Base-by-base conservation (phyloP, 257 asterid species). In the Nicotiana tomentosiformis region DNA sequence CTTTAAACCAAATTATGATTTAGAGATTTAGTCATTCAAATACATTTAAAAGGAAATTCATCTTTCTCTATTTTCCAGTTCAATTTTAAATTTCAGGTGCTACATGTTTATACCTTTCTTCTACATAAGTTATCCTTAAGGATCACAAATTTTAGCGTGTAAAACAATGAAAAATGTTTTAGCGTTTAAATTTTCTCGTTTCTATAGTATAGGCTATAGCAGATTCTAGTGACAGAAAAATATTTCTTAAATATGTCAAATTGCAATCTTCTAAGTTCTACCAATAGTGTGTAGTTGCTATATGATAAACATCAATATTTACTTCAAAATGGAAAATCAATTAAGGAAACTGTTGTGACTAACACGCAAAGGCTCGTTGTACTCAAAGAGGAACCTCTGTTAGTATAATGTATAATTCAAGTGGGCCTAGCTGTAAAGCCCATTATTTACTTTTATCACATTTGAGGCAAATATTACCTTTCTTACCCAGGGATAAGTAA, bases 381-480 rank as follows among this genome's bases (percentile, higher is more conserved):
- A 66, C 76, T 33, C 51, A 3, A 32, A 33, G 14, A 16, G 4
- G 49, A 32, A 66, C 43, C 18, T 37, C 32, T 5, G 12, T 3
- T 39, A 37, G 56, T 0, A 53, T 4, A 53, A 39, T 39, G 58
- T n/a, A 37, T 68, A 68, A 37, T 18, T 43, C 20, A 69, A 69
- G 56, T 69, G 77, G 77, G 10, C 56, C 77, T 69, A 69, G 77
- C 56, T 69, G 32, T 69, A 69, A 69, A 69, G 56, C 56, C 77
- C 56, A 69, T 10, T 37, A 18, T 69, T 37, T 35, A n/a, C 5
- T 17, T 67, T 17, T 33, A 15, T 20, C 26, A 17, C 3, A 57
- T 7, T 39, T 17, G 10, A 23, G 26, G 26, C 20, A 56, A 56
- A 56, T 56, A 56, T 56, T 56, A 56, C 9, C 20, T 56, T 56